Base-by-base conservation (phyloP, 257 asterid species). In the Gentiana dahurica region DNA sequence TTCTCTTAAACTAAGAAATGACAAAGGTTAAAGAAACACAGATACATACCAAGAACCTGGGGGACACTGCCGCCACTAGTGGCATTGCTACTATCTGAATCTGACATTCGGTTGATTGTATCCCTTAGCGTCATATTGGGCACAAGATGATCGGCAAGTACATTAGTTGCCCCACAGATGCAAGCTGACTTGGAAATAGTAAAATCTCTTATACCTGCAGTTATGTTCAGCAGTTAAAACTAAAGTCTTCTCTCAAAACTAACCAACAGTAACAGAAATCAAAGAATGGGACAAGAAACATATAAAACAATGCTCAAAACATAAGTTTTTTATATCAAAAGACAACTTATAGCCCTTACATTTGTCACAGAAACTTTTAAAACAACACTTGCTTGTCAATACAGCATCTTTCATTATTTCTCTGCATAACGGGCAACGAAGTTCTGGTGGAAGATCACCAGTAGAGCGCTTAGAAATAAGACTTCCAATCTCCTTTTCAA, bases 331-430 rank as follows among this genome's bases (percentile, higher is more conserved):
- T 1, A 41, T 10, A 41, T 41, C 46, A 41, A 41, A 41, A 2
- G 46, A 1, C 46, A 41, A 2, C 46, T 41, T 10, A 3, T 41
- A 41, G 46, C 46, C 45, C 46, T 41, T 41, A 41, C 97, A 89
- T 79, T 75, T 79, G 65, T 89, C 95, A 68, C 97, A 89, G 60
- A 73, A 86, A 77, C 95, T 89, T 32, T 68, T 78, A 59, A 86
- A 81, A 73, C 97, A 89, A 61, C 97, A 89, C 77, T 83, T 88
- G 86, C 95, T 89, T 4, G 94, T 73, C 36, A 89, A 81, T 12
- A 83, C 95, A 64, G 95, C 89, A 65, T 83, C 86, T 73, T 89
- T 86, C 95, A 89, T 89, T 12, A 81, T 89, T 76, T 83, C 85
- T 70, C 81, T 86, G 74, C 97, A 89, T 41, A 86, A 60, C 13